Percentiles rank a stretch among this genome's conserved stretches.
These are phyloP conservation scores for Arctostaphylos glauca DNA, from an alignment of 148 eudicot species.

Conservation along the genomic window DNA sequence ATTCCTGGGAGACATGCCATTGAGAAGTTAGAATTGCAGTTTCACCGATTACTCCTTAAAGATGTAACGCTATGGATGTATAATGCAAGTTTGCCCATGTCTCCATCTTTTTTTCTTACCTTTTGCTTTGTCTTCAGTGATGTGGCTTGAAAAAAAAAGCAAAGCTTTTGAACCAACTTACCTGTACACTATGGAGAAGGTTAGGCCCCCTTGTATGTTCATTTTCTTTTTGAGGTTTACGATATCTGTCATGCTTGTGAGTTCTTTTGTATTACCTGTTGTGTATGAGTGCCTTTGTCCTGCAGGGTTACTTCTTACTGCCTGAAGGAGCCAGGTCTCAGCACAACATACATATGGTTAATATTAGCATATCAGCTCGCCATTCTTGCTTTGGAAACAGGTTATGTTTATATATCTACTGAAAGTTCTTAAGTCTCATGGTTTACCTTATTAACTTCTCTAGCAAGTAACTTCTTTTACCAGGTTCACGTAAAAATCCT, in stretches of 20 bases:
- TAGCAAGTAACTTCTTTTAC: not conserved
- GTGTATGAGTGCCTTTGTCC: slow-evolving; percentile 13
- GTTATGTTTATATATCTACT: slow-evolving; percentile 24
- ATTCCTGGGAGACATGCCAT: too few relatives aligned
- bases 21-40: too few relatives aligned
- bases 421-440: not conserved
- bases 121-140: not conserved
- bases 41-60: too few relatives aligned
- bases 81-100: too few relatives aligned
- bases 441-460: not conserved
- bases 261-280: too few relatives aligned
- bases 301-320: slow-evolving; percentile 84
- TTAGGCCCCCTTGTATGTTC: too few relatives aligned
- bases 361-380: slow-evolving; percentile 87
- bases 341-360: slow-evolving; percentile 67
- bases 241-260: too few relatives aligned
- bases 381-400: slow-evolving; percentile 97
- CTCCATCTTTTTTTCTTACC: too few relatives aligned
- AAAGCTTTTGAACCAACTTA: slow-evolving; percentile 18
- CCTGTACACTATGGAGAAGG: slow-evolving; percentile 91
- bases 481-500: not conserved
- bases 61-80: too few relatives aligned
- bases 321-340: slow-evolving; percentile 86
- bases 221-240: too few relatives aligned
- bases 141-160: too few relatives aligned